phyloP scores from a whole-genome alignment of 2,329 filamentous ascomycete species.

The Penicillium digitatum region DNA sequence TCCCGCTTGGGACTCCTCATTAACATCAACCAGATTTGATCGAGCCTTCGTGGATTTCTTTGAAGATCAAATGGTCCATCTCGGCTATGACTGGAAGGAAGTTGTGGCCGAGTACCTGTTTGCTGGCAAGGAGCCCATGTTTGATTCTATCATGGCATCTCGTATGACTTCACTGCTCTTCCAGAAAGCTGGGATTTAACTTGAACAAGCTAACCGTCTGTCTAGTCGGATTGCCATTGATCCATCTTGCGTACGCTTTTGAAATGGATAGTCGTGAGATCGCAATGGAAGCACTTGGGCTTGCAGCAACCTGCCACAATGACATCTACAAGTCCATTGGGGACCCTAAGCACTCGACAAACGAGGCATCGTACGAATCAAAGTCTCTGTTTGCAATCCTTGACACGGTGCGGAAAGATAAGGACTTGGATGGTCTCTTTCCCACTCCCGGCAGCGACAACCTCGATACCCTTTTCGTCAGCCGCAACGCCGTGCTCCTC shows the following conservation, averaged over 20 bases:
- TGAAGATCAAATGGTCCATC: conserved; percentile 77
- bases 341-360: conserved; percentile 63
- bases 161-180: conserved; percentile 53
- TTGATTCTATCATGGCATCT: conserved; percentile 74
- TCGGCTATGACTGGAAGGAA: conserved; percentile 78
- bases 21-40: conserved; percentile 59
- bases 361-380: conserved; percentile 56
- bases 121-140: conserved; percentile 62
- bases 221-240: conserved; percentile 84
- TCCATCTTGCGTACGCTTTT: conserved; percentile 90
- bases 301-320: conserved; percentile 60
- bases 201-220: conserved; percentile 25
- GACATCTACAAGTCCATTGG: conserved; percentile 63
- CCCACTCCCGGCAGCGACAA: conserved; percentile 57
- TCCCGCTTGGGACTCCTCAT: not conserved
- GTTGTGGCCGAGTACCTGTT: conserved; percentile 75
- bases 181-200: not conserved
- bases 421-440: conserved; percentile 65
- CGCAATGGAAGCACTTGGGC: conserved; percentile 78
- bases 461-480: conserved; percentile 62
- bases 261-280: conserved; percentile 82
- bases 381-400: conserved; percentile 68
- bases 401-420: conserved; percentile 63
- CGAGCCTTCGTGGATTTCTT: conserved; percentile 92
- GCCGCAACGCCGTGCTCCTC: conserved; percentile 66